A percentile compares a stretch with the other conserved stretches of the same genome.
These are phyloP conservation scores for Chaetoscypha palmicola DNA, from an alignment of 2,329 filamentous ascomycete species.

Conservation along the genomic window DNA sequence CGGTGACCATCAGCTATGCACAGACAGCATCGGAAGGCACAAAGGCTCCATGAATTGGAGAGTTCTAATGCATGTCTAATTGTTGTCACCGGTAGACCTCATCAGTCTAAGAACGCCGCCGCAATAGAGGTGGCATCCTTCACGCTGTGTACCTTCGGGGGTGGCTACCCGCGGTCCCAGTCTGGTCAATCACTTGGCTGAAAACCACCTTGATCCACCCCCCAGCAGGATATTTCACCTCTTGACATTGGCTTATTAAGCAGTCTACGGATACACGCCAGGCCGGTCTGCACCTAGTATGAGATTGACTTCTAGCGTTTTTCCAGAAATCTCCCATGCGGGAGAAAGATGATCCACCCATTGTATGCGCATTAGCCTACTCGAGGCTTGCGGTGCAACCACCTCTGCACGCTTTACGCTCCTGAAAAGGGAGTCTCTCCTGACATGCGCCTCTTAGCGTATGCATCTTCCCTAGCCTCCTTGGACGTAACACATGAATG, in stretches of 20 bases:
- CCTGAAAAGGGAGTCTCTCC: slow-evolving; percentile 5
- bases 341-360: slow-evolving; percentile 14
- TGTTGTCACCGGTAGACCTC: too few relatives aligned
- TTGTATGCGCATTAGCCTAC: slow-evolving; percentile 17
- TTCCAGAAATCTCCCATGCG: slow-evolving; percentile 20
- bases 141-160: slow-evolving; percentile 8
- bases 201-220: too few relatives aligned
- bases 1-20: slow-evolving; percentile 7
- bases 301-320: slow-evolving; percentile 24
- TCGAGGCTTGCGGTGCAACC: slow-evolving; percentile 26
- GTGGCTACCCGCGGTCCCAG: slow-evolving; percentile 17
- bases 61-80: too few relatives aligned
- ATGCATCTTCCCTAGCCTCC: slow-evolving; percentile 16
- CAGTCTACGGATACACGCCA: slow-evolving; percentile 10
- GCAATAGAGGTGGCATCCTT: slow-evolving; percentile 3
- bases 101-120: too few relatives aligned
- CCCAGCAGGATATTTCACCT: too few relatives aligned
- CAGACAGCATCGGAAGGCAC: slow-evolving; percentile 1
- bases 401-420: slow-evolving; percentile 9
- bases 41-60: slow-evolving; percentile 5
- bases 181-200: too few relatives aligned
- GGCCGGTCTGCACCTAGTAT: too few relatives aligned
- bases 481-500: slow-evolving; percentile 1
- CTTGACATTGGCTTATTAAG: slow-evolving; percentile 10
- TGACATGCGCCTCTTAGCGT: slow-evolving; percentile 9